phyloP scores from a whole-genome alignment of 768 basidiomycete species.

The Psilocybe cyanescens region DNA sequence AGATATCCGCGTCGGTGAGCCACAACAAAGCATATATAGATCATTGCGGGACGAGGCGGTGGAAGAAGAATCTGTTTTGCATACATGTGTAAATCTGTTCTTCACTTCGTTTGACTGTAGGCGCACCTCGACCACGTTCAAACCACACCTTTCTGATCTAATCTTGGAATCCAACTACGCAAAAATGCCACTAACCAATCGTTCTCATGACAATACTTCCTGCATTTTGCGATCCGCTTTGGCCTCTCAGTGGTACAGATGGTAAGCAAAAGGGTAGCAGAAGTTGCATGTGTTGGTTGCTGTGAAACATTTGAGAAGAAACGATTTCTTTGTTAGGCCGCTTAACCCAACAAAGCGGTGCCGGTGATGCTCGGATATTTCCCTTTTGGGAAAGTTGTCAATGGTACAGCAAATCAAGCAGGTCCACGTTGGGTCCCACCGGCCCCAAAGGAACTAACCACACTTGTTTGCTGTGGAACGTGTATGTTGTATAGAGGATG shows the following conservation, averaged over 20 bases:
- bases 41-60: slow-evolving; percentile 22
- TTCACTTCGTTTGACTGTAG: slow-evolving; percentile 10
- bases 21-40: slow-evolving; percentile 6
- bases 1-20: slow-evolving; percentile 14
- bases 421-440: not conserved
- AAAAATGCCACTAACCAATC: not conserved
- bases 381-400: not conserved
- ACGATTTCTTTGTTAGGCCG: not conserved
- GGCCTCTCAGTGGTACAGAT: not conserved
- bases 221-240: not conserved
- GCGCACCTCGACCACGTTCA: slow-evolving; percentile 6
- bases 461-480: not conserved
- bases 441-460: not conserved
- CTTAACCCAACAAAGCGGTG: not conserved
- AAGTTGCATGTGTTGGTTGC: not conserved
- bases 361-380: slow-evolving; percentile 1
- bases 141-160: slow-evolving; percentile 5
- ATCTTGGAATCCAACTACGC: not conserved
- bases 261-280: not conserved
- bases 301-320: slow-evolving; percentile 1
- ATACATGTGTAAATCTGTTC: slow-evolving; percentile 11
- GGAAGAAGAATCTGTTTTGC: slow-evolving; percentile 17
- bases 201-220: not conserved
- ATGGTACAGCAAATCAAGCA: not conserved
- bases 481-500: not conserved